A percentile compares a stretch with the other conserved stretches of the same genome.
Conservation (phyloP, 495 filamentous ascomycete genomes). For the Sporormia fimetaria region DNA sequence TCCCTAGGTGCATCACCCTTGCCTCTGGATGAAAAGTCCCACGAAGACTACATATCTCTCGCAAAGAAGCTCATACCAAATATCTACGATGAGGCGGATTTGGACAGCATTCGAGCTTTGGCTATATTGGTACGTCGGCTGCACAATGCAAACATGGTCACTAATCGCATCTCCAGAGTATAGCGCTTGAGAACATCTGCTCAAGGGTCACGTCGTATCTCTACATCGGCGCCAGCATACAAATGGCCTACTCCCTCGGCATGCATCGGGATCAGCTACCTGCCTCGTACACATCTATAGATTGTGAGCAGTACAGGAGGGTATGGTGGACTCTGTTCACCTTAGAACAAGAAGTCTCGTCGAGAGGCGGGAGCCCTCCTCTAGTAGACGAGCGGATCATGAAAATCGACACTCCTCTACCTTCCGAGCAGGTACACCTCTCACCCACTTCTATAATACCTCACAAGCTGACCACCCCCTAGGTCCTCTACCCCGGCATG, state of each 20-base stretch:
- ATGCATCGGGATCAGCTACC: constrained; percentile 28
- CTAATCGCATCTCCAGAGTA: constrained; percentile 15
- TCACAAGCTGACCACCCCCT: not conserved
- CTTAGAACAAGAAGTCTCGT: constrained; percentile 21
- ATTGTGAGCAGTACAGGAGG: constrained; percentile 22
- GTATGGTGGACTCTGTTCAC: constrained; percentile 22
- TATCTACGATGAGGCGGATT: constrained; percentile 30
- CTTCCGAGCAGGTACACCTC: constrained; percentile 17
- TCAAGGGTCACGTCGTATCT: constrained; percentile 29
- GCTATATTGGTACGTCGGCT: constrained; percentile 22
- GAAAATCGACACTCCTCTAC: constrained; percentile 14
- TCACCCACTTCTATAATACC: not conserved
- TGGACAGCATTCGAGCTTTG: constrained; percentile 28
- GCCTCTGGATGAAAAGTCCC: constrained; percentile 15
- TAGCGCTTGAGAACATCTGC: constrained; percentile 26
- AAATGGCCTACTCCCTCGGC: constrained; percentile 30
- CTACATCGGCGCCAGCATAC: constrained; percentile 28
- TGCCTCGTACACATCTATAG: constrained; percentile 17
- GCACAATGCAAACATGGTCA: not conserved
- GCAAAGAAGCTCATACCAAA: constrained; percentile 26
- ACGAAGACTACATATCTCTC: constrained; percentile 24
- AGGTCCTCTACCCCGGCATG: constrained; percentile 27
- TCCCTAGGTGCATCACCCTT: not conserved
- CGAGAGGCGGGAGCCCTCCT: constrained; percentile 16
- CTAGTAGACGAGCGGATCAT: constrained; percentile 16